Evolutionary conservation across 345 rosid genomes (phyloP).

Genomic region (Capsella bursapastoris): DNA sequence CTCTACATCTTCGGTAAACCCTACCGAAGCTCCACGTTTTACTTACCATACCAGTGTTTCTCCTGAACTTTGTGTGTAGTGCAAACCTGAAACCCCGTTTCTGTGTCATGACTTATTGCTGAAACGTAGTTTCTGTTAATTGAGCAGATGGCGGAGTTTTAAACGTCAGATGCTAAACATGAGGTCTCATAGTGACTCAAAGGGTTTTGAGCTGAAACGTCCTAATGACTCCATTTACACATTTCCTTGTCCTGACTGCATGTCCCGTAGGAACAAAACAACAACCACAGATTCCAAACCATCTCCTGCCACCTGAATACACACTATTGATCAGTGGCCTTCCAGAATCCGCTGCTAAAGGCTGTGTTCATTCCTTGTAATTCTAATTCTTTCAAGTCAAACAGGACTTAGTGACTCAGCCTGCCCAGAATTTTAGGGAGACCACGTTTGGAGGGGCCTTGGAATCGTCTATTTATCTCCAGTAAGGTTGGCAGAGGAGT

Average conservation of each 20-base stretch:
- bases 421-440: slow-evolving; percentile 29
- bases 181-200: slow-evolving; percentile 91
- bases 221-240: slow-evolving; percentile 85
- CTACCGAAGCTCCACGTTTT: slow-evolving; percentile 10
- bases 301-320: slow-evolving; percentile 30
- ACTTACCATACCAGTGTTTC: neutral
- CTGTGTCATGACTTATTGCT: slow-evolving; percentile 3
- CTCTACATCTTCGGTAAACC: slow-evolving; percentile 18
- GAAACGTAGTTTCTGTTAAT: neutral
- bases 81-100: neutral
- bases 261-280: slow-evolving; percentile 77
- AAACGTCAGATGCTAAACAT: slow-evolving; percentile 87
- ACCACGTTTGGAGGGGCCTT: slow-evolving; percentile 17
- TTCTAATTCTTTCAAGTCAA: slow-evolving; percentile 60
- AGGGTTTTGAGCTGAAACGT: slow-evolving; percentile 90
- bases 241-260: slow-evolving; percentile 97
- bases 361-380: slow-evolving; percentile 36
- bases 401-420: slow-evolving; percentile 26
- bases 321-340: neutral
- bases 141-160: slow-evolving; percentile 87
- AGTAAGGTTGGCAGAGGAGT: slow-evolving; percentile 26
- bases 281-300: slow-evolving; percentile 56
- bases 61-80: neutral
- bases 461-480: slow-evolving; percentile 21
- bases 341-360: slow-evolving; percentile 42